Percentiles rank a stretch among this genome's conserved stretches.
phyloP scores from a whole-genome alignment of 2,329 filamentous ascomycete genomes.

The Neophaeococcomyces mojaviensis region DNA sequence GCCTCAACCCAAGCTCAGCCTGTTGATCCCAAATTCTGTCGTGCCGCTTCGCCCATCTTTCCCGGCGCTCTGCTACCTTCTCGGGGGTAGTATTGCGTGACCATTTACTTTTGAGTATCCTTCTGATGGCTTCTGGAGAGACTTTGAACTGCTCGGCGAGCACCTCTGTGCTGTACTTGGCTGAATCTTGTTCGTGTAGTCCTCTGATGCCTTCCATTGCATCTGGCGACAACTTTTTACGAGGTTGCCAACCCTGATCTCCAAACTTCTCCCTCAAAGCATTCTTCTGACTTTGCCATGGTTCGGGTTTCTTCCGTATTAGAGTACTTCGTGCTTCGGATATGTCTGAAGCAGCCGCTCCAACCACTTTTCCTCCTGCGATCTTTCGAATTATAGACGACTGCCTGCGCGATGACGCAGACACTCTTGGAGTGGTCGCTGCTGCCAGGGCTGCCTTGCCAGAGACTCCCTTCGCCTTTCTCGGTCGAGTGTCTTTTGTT shows the following conservation, averaged over 20 bases:
- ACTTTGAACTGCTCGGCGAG: slow-evolving; percentile 75
- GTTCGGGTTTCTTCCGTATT: slow-evolving; percentile 28
- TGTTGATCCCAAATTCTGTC: slow-evolving; percentile 40
- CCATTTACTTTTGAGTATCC: slow-evolving; percentile 63
- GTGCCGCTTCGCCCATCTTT: slow-evolving; percentile 39
- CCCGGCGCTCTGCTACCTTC: slow-evolving; percentile 32
- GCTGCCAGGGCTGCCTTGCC: too few species aligned
- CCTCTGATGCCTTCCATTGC: slow-evolving; percentile 83
- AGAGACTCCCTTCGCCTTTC: too few species aligned
- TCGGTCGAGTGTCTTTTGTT: too few species aligned
- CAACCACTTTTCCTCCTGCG: too few species aligned
- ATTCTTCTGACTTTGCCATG: slow-evolving; percentile 70
- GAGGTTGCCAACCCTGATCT: slow-evolving; percentile 64
- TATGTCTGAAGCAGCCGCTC: background rate
- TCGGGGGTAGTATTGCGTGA: slow-evolving; percentile 28
- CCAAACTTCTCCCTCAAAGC: slow-evolving; percentile 71
- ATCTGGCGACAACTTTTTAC: slow-evolving; percentile 83
- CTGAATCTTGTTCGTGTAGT: slow-evolving; percentile 68
- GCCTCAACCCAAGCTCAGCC: slow-evolving; percentile 46
- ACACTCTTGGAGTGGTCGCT: too few species aligned
- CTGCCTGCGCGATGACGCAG: too few species aligned
- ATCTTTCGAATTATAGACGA: too few species aligned
- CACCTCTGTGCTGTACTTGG: slow-evolving; percentile 64
- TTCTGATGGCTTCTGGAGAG: slow-evolving; percentile 77
- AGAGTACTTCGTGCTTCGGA: background rate